These are phyloP conservation scores for Fonsecaea pugnacius DNA, from an alignment of 2,329 filamentous ascomycete species.

Conservation along the genomic window DNA sequence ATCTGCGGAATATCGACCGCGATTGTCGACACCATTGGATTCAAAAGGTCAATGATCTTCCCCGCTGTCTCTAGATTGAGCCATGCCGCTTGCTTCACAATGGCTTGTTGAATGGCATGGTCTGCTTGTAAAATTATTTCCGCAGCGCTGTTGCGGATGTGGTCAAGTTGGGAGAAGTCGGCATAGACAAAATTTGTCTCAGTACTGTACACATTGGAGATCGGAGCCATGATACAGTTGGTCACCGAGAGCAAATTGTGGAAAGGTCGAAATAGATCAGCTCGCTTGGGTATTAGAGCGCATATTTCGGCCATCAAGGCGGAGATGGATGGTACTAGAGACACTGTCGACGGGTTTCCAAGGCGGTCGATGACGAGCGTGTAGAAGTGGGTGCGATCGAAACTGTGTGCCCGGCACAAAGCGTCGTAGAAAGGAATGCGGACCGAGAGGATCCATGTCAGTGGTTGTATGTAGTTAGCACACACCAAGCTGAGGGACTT, in stretches of 20 bases:
- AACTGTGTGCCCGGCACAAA: slow-evolving; percentile 41
- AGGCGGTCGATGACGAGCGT: slow-evolving; percentile 25
- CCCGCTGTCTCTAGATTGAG: slow-evolving; percentile 49
- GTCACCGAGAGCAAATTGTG: slow-evolving; percentile 24
- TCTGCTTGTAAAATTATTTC: slow-evolving; percentile 40
- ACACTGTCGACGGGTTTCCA: slow-evolving; percentile 16
- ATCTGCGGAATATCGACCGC: slow-evolving; percentile 42
- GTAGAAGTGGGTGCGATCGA: slow-evolving; percentile 35
- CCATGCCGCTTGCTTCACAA: slow-evolving; percentile 50
- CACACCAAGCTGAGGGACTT: slow-evolving; percentile 41
- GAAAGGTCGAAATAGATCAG: slow-evolving; percentile 28
- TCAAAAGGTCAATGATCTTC: slow-evolving; percentile 43
- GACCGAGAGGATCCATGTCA: slow-evolving; percentile 45
- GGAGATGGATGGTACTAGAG: slow-evolving; percentile 24
- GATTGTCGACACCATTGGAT: slow-evolving; percentile 41
- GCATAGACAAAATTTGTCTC: slow-evolving; percentile 16
- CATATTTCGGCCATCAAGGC: slow-evolving; percentile 26
- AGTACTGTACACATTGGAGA: slow-evolving; percentile 12
- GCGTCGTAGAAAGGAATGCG: slow-evolving; percentile 46
- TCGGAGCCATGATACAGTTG: slow-evolving; percentile 33
- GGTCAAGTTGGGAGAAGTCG: slow-evolving; percentile 26
- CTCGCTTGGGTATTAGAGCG: slow-evolving; percentile 23
- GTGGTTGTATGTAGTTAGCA: slow-evolving; percentile 41
- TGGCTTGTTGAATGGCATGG: slow-evolving; percentile 44
- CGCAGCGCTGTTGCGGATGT: slow-evolving; percentile 27